A percentile compares a stretch with the other conserved stretches of the same genome.
Conservation (phyloP, 306 rosid genomes). For the Oemleria cerasiformis region DNA sequence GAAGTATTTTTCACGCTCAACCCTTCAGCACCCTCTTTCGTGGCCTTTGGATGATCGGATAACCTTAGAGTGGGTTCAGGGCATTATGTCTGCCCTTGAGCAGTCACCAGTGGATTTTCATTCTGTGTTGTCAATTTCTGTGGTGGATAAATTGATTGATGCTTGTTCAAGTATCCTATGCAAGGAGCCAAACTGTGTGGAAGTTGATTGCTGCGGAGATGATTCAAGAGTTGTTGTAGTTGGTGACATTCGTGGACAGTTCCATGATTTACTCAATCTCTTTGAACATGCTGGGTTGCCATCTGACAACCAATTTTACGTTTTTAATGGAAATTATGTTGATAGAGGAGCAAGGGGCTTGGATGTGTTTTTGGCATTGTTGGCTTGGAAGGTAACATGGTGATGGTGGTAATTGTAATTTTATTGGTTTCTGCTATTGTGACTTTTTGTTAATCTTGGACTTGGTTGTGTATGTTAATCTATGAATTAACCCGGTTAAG, state of each 20-base stretch:
- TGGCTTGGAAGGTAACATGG: slow-evolving; percentile 86
- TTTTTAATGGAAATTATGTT: slow-evolving; percentile 86
- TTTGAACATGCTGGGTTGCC: slow-evolving; percentile 63
- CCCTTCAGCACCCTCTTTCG: slow-evolving; percentile 38
- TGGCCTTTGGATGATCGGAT: slow-evolving; percentile 71
- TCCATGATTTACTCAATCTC: slow-evolving; percentile 65
- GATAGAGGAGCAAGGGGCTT: slow-evolving; percentile 78
- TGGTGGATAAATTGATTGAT: slow-evolving; percentile 53
- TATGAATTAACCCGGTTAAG: not conserved
- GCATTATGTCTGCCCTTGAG: slow-evolving; percentile 59
- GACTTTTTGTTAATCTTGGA: slow-evolving; percentile 8
- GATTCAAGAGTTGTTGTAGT: slow-evolving; percentile 73
- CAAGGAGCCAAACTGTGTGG: slow-evolving; percentile 74
- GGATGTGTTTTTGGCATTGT: slow-evolving; percentile 76
- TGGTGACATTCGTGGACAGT: slow-evolving; percentile 82
- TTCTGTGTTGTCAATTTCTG: slow-evolving; percentile 41
- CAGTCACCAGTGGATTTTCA: slow-evolving; percentile 55
- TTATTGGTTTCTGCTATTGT: slow-evolving; percentile 6
- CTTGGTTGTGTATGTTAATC: not conserved
- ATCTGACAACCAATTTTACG: slow-evolving; percentile 66
- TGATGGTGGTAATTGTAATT: slow-evolving; percentile 7
- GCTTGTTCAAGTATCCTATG: slow-evolving; percentile 53
- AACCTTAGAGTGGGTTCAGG: slow-evolving; percentile 72
- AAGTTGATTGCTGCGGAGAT: slow-evolving; percentile 57
- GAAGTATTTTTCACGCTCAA: slow-evolving; percentile 37